Conservation (phyloP, 495 filamentous ascomycete species). For the Daldinia loculata region DNA sequence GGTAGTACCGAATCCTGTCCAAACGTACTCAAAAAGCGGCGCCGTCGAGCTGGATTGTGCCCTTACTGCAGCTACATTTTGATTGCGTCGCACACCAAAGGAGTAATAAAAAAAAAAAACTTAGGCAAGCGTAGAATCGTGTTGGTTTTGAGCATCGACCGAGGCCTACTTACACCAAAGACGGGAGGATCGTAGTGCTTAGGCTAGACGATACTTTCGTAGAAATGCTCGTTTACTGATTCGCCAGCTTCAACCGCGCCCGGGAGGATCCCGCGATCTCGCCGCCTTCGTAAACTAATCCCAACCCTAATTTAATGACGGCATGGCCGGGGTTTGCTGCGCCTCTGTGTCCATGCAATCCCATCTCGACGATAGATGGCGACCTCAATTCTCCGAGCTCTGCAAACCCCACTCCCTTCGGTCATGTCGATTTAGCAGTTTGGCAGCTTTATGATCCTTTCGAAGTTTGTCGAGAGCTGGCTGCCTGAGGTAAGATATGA, state of each 20-base stretch:
- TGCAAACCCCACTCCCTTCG: conserved; percentile 20
- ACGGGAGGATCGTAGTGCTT: conserved; percentile 33
- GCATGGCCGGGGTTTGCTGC: conserved; percentile 32
- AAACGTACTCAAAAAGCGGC: conserved; percentile 14
- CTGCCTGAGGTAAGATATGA: background rate
- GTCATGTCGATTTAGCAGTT: conserved; percentile 15
- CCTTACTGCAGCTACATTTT: conserved; percentile 7
- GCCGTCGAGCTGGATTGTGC: conserved; percentile 21
- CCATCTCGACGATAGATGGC: conserved; percentile 23
- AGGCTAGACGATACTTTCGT: conserved; percentile 6
- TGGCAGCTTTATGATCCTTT: conserved; percentile 8
- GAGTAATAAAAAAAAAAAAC: background rate
- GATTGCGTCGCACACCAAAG: background rate
- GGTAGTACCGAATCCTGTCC: conserved; percentile 37
- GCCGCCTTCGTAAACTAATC: conserved; percentile 28
- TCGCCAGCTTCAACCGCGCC: conserved; percentile 9
- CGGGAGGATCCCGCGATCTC: conserved; percentile 37
- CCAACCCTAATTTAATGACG: conserved; percentile 29
- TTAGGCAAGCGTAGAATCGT: background rate
- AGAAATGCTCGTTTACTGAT: conserved; percentile 20
- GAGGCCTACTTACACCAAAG: conserved; percentile 15
- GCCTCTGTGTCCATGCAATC: conserved; percentile 31
- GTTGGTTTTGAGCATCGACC: conserved; percentile 1
- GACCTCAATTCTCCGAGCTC: conserved; percentile 27
- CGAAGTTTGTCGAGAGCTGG: conserved; percentile 6